Evolutionary conservation across 306 rosid species (phyloP).

Genomic region (Psophocarpus tetragonolobus): DNA sequence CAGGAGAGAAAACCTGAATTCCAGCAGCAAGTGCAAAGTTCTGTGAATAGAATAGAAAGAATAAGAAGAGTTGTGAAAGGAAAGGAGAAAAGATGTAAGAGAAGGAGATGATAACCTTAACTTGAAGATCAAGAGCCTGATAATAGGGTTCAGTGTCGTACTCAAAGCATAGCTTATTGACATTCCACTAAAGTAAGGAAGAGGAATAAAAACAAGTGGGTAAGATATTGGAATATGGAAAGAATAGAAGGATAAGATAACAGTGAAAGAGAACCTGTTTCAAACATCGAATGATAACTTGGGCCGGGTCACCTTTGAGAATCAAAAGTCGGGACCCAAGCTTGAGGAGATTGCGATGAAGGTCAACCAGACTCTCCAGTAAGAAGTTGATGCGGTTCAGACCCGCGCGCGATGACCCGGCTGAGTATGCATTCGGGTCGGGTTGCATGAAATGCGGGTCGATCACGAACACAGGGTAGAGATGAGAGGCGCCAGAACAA

Average conservation of each 20-base stretch:
- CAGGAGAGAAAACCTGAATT: slow-evolving; percentile 82
- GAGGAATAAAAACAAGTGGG: slow-evolving; percentile 3
- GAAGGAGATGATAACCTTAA: too few species aligned
- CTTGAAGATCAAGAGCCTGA: slow-evolving; percentile 66
- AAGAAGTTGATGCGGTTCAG: slow-evolving; percentile 73
- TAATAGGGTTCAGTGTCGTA: slow-evolving; percentile 91
- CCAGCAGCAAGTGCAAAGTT: slow-evolving; percentile 62
- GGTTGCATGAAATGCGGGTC: slow-evolving; percentile 94
- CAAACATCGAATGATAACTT: slow-evolving; percentile 65
- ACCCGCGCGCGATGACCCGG: slow-evolving; percentile 69
- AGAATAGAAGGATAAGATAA: not conserved
- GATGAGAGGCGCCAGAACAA: slow-evolving; percentile 36
- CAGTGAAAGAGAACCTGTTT: slow-evolving; percentile 52
- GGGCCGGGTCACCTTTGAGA: slow-evolving; percentile 72
- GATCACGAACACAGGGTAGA: slow-evolving; percentile 73
- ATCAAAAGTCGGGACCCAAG: slow-evolving; percentile 78
- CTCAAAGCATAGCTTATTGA: slow-evolving; percentile 79
- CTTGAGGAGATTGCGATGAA: slow-evolving; percentile 62
- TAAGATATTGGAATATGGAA: not conserved
- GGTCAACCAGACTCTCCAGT: slow-evolving; percentile 72
- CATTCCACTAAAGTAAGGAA: slow-evolving; percentile 65
- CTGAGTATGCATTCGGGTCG: slow-evolving; percentile 51
- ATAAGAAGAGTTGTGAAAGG: too few species aligned
- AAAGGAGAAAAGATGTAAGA: too few species aligned
- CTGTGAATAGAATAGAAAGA: slow-evolving; percentile 28